phyloP scores from a whole-genome alignment of 768 basidiomycete species.

The Mycena alexandri region DNA sequence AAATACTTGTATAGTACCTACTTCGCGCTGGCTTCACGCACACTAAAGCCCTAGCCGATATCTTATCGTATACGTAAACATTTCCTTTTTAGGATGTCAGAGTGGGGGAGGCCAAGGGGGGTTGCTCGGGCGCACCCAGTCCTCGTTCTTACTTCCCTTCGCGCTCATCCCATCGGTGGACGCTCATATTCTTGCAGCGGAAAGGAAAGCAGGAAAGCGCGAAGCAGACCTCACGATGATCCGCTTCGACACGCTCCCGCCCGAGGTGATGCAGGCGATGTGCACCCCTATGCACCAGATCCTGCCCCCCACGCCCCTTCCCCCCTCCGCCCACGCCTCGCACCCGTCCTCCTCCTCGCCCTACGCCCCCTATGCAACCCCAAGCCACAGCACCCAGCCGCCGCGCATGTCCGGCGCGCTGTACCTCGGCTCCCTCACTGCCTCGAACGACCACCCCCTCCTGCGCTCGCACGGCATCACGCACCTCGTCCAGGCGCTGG shows the following conservation, averaged over 20 bases:
- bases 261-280: slow-evolving; percentile 86
- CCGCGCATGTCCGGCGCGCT: slow-evolving; percentile 60
- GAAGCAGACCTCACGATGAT: slow-evolving; percentile 62
- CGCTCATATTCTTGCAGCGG: too few species aligned
- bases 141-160: too few species aligned
- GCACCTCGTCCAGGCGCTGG: slow-evolving; percentile 73
- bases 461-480: slow-evolving; percentile 62
- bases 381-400: slow-evolving; percentile 28
- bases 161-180: too few species aligned
- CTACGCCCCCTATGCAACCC: slow-evolving; percentile 33
- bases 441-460: slow-evolving; percentile 68
- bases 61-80: too few species aligned
- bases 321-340: slow-evolving; percentile 38
- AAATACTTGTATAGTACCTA: too few species aligned
- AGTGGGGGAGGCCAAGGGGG: too few species aligned
- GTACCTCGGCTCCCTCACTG: slow-evolving; percentile 75
- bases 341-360: slow-evolving; percentile 29
- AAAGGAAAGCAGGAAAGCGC: too few species aligned
- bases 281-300: slow-evolving; percentile 89
- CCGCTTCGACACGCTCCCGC: slow-evolving; percentile 79
- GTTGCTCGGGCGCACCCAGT: too few species aligned
- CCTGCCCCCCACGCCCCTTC: slow-evolving; percentile 56
- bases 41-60: too few species aligned
- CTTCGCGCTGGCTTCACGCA: too few species aligned
- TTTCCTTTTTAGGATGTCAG: too few species aligned